A percentile compares a stretch with the other conserved stretches of the same genome.
Evolutionary conservation across 2,329 filamentous ascomycete species (phyloP).

Genomic region (Calonectria naviculata): DNA sequence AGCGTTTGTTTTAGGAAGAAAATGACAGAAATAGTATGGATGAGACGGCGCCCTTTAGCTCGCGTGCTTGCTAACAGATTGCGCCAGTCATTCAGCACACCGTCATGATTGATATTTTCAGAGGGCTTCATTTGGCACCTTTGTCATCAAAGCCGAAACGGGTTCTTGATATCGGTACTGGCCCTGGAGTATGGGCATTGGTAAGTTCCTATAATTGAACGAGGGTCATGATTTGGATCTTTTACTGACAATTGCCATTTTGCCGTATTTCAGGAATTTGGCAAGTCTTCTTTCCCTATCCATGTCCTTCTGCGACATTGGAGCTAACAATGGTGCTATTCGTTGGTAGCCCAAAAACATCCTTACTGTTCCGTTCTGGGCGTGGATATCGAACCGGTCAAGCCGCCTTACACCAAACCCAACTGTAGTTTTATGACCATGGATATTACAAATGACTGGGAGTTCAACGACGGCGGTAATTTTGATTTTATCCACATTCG

Average conservation of each 20-base stretch:
- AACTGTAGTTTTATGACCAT: not conserved
- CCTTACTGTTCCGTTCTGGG: conserved; percentile 33
- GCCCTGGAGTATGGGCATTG: not conserved
- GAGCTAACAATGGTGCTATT: not conserved
- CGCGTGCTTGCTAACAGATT: conserved; percentile 22
- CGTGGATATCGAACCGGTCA: conserved; percentile 33
- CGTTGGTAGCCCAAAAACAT: conserved; percentile 29
- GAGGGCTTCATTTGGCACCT: conserved; percentile 34
- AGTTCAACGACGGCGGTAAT: not conserved
- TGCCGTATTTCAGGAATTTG: not conserved
- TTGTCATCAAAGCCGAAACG: not conserved
- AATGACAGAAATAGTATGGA: conserved; percentile 1
- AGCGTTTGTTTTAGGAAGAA: not conserved
- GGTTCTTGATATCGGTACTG: not conserved
- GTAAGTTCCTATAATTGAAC: not conserved
- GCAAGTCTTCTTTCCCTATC: not conserved
- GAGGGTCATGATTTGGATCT: not conserved
- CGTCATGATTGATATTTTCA: conserved; percentile 34
- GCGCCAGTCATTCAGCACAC: conserved; percentile 35
- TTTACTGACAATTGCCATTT: not conserved
- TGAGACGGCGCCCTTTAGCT: not conserved
- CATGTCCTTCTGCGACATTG: not conserved
- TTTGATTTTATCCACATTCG: not conserved
- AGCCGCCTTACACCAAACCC: conserved; percentile 23
- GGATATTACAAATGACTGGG: not conserved